Percentiles rank a stretch among this genome's conserved stretches.
Evolutionary conservation across 2,329 filamentous ascomycete species (phyloP).

Genomic region (Fusarium oligoseptatum): DNA sequence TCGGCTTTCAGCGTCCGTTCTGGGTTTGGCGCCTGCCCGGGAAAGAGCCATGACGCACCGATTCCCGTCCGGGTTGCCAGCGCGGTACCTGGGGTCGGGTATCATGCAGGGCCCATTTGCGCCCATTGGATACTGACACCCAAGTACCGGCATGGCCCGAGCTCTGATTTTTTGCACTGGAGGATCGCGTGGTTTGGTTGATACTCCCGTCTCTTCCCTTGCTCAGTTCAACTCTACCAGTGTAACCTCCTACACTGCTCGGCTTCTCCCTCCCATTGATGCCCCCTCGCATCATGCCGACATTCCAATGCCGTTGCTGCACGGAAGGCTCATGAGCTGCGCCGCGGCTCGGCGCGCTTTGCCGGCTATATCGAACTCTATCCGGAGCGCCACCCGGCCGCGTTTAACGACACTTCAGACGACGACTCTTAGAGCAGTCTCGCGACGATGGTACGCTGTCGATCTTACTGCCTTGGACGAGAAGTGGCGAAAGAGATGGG

Average conservation of each 20-base stretch:
- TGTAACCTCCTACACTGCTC: conserved; percentile 1
- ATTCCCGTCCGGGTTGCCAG: conserved; percentile 11
- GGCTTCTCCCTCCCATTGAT: conserved; percentile 21
- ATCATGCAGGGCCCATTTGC: conserved; percentile 32
- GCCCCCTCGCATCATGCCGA: conserved; percentile 43
- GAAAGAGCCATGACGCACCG: conserved; percentile 37
- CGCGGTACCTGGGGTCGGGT: conserved; percentile 31
- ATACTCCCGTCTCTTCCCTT: background rate
- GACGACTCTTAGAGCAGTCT: conserved; percentile 15
- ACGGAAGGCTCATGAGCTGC: conserved; percentile 47
- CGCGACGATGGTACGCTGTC: conserved; percentile 57
- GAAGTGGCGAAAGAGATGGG: conserved; percentile 67
- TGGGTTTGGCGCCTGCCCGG: conserved; percentile 25
- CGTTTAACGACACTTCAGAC: conserved; percentile 27
- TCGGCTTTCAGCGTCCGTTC: conserved; percentile 30
- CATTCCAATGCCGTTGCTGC: conserved; percentile 47
- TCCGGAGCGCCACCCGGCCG: conserved; percentile 26
- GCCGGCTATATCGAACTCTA: conserved; percentile 20
- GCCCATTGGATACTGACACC: conserved; percentile 20
- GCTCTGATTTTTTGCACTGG: conserved; percentile 34
- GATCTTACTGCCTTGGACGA: conserved; percentile 60
- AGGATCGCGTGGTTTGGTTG: background rate
- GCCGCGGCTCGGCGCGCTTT: conserved; percentile 36
- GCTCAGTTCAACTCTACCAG: background rate
- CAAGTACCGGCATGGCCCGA: conserved; percentile 44